Evolutionary conservation across 495 filamentous ascomycete species (phyloP).

Genomic region (Aspergillus panamensis): DNA sequence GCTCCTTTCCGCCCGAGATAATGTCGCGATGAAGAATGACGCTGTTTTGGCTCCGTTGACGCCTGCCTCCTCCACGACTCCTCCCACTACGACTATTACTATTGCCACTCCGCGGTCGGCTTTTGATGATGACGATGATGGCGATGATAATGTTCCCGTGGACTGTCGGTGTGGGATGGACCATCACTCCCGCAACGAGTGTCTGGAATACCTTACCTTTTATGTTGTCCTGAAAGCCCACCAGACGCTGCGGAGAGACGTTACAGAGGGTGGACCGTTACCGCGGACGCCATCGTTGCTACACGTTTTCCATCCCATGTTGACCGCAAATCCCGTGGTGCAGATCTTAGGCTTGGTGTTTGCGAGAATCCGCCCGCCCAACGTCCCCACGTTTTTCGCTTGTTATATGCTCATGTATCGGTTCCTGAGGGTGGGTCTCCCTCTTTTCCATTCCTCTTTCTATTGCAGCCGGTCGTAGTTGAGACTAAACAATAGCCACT

Average conservation of each 20-base stretch:
- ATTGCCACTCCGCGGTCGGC: no score
- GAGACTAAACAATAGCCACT: background rate
- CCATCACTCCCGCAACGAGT: background rate
- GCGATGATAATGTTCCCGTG: background rate
- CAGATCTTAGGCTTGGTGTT: background rate
- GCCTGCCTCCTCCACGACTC: no score
- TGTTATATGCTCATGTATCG: background rate
- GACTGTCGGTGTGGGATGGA: background rate
- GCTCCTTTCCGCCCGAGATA: background rate
- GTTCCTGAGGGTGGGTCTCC: background rate
- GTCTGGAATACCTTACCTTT: background rate
- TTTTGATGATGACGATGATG: background rate
- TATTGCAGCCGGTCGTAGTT: background rate
- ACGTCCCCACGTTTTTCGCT: background rate
- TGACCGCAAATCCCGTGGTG: background rate
- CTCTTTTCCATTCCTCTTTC: background rate
- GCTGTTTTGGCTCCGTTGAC: no score
- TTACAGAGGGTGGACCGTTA: background rate
- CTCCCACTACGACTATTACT: no score
- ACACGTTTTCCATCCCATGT: background rate
- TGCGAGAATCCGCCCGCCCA: background rate
- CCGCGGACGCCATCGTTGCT: background rate
- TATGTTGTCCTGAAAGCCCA: background rate
- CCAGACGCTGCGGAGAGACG: background rate
- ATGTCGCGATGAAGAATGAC: no score